These are phyloP conservation scores for Casuarina glauca DNA, from an alignment of 306 rosid genomes.

Conservation along the genomic window DNA sequence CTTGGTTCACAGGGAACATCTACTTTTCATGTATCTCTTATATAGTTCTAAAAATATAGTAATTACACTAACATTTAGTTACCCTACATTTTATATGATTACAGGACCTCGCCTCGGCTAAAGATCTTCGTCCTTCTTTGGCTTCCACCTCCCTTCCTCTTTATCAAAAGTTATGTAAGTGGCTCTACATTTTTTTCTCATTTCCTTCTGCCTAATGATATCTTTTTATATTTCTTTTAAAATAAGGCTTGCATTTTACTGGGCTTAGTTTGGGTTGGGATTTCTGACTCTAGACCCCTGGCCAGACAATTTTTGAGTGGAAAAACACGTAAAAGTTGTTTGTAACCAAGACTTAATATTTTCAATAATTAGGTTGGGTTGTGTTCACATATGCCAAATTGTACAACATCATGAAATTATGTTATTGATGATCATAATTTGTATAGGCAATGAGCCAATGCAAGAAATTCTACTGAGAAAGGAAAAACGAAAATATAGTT, in stretches of 20 bases:
- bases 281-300: neutral
- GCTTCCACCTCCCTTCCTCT: slow-evolving; percentile 6
- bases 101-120: neutral
- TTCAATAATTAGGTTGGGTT: neutral
- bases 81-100: neutral
- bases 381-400: neutral
- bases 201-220: neutral
- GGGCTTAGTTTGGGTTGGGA: neutral
- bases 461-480: no score
- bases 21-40: neutral
- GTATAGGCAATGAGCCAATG: no score
- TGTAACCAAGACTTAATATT: neutral
- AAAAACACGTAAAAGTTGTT: neutral
- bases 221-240: neutral
- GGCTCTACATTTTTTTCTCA: slow-evolving; percentile 12
- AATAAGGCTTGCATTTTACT: neutral
- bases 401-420: neutral
- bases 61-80: neutral
- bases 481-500: no score
- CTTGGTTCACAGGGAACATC: neutral
- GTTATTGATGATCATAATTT: neutral
- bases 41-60: neutral
- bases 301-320: neutral
- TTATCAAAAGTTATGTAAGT: slow-evolving; percentile 57
- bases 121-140: neutral